phyloP scores from a whole-genome alignment of 495 filamentous ascomycete species.

The Daldinia vernicosa region DNA sequence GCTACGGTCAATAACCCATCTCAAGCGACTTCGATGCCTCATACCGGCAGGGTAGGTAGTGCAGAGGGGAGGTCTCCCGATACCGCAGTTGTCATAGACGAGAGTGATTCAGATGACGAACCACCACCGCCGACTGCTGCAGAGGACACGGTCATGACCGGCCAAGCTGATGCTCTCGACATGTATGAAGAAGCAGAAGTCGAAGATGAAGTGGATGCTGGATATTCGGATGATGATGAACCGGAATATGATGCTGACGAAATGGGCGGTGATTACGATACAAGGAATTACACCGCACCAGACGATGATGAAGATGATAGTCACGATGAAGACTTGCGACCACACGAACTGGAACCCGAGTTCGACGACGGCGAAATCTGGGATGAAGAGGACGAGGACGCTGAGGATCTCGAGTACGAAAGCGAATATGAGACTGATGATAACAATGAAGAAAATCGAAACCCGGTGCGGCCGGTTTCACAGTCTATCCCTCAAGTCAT shows the following conservation, averaged over 20 bases:
- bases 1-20: slow-evolving; percentile 35
- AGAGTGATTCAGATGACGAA: slow-evolving; percentile 39
- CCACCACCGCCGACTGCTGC: slow-evolving; percentile 23
- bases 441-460: slow-evolving; percentile 17
- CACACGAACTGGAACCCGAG: slow-evolving; percentile 37
- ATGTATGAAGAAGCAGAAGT: slow-evolving; percentile 42
- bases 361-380: slow-evolving; percentile 43
- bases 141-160: slow-evolving; percentile 37
- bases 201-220: slow-evolving; percentile 42
- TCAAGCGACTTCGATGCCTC: slow-evolving; percentile 17
- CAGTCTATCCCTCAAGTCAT: slow-evolving; percentile 49
- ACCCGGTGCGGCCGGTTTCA: slow-evolving; percentile 6
- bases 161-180: slow-evolving; percentile 31
- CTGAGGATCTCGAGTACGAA: slow-evolving; percentile 35
- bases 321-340: slow-evolving; percentile 46
- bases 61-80: slow-evolving; percentile 33
- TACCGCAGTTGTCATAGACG: slow-evolving; percentile 43
- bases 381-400: slow-evolving; percentile 46
- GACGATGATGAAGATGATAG: slow-evolving; percentile 52
- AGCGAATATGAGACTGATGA: slow-evolving; percentile 39
- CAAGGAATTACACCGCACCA: slow-evolving; percentile 40
- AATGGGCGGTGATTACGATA: slow-evolving; percentile 44
- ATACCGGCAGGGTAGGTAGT: slow-evolving; percentile 32
- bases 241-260: slow-evolving; percentile 49
- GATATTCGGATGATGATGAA: slow-evolving; percentile 51